Conservation (phyloP, 2,329 filamentous ascomycete genomes). For the Ceratocystis lukuohia region DNA sequence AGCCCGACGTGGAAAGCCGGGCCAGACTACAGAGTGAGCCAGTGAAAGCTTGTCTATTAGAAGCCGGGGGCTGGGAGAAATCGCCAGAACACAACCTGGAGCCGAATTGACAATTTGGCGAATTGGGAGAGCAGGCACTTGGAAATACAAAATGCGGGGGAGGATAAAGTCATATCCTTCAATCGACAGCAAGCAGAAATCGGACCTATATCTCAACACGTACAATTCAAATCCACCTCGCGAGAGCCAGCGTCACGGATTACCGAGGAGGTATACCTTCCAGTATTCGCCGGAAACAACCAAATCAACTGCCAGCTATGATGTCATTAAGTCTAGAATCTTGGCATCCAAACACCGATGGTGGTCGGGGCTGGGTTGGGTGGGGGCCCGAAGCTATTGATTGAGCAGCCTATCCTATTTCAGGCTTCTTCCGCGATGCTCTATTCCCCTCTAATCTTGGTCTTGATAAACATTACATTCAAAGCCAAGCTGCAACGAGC, state of each 20-base stretch:
- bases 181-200: too few species aligned
- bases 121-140: neutral
- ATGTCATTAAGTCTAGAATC: neutral
- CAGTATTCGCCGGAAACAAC: too few species aligned
- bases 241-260: too few species aligned
- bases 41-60: neutral
- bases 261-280: too few species aligned
- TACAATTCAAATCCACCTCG: too few species aligned
- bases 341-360: neutral
- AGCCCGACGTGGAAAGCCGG: neutral
- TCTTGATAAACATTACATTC: neutral
- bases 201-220: too few species aligned
- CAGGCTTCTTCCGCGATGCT: neutral
- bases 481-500: neutral
- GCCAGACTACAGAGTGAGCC: neutral
- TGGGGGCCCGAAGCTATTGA: neutral
- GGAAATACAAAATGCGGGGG: neutral
- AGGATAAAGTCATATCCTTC: neutral
- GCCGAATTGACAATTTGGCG: neutral
- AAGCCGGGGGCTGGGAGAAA: neutral
- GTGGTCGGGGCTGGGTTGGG: neutral
- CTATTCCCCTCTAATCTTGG: neutral
- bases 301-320: neutral
- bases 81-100: neutral
- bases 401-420: neutral